Base-by-base conservation (phyloP, 805 yeast species). In the Wickerhamiella allomyrinae region DNA sequence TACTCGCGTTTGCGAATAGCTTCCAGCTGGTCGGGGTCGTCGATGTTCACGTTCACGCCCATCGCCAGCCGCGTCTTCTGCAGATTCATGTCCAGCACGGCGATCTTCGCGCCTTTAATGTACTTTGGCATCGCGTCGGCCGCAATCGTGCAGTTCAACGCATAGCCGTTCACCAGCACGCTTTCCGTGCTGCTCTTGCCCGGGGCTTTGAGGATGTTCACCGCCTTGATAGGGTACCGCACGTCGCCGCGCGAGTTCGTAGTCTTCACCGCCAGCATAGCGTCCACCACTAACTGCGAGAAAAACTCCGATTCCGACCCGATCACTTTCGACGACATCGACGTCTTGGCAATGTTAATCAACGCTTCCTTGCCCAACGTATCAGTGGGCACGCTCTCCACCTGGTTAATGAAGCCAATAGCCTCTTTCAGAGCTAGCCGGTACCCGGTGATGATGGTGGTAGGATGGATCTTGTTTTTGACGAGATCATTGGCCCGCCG, bases 21-120 rank as follows among this genome's bases (percentile, higher is more conserved):
- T 67, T 91, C 99, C 53, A 91, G 73, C 64, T 85, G 95, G 54
- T 91, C 95, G 34, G 99, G 98, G 60, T 91, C 96, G 54, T 84
- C 94, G 57, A 91, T 85, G 59, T 87, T 87, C 62, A 91, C 83
- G 62, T 86, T 94, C 41, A 91, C 97, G 42, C 99, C 99, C 77
- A 91, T 77, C 34, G 96, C 95, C 95, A 91, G 85, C 59, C 87
- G 76, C 2, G 95, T 91, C 61, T 87, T 89, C 61, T 93, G 98
- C 57, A 91, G 68, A 63, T 93, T 89, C 62, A 91, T 74, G 64
- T 86, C 96, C 56, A 86, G 69, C 51, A 85, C 76, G 2, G 96
- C 96, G 52, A 86, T 82, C 53, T 77, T 78, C 38, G 95, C 93
- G 50, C 71, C 62, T 49, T 46, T 61, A 37, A 86, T 67, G 40